A percentile compares a stretch with the other conserved stretches of the same genome.
Evolutionary conservation across 371 early-diverging fungal species (phyloP).

Genomic region (Mucor sp.): DNA sequence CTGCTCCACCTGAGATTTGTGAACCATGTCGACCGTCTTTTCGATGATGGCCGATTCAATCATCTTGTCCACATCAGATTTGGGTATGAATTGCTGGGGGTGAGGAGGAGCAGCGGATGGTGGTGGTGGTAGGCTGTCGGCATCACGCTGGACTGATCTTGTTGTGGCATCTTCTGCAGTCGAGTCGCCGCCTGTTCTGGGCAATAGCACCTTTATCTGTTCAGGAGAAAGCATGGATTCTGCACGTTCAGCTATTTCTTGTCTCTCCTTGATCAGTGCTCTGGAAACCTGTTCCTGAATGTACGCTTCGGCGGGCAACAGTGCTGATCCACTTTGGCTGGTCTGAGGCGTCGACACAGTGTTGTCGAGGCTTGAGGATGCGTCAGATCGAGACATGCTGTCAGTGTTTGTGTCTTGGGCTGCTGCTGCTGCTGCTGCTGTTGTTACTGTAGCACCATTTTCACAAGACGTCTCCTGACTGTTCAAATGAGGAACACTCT

Average conservation of each 20-base stretch:
- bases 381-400: not conserved
- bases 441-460: not conserved
- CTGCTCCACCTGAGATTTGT: conserved; percentile 3
- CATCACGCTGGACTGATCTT: not conserved
- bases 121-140: too few relatives aligned
- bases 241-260: conserved; percentile 15
- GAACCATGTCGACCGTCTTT: conserved; percentile 8
- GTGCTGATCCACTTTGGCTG: not conserved
- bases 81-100: conserved; percentile 6
- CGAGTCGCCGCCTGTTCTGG: not conserved
- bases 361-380: not conserved
- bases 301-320: not conserved
- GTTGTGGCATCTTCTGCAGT: not conserved
- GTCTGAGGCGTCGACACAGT: not conserved
- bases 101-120: not conserved
- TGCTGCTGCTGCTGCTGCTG: not conserved
- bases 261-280: conserved; percentile 13
- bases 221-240: conserved; percentile 18
- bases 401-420: not conserved
- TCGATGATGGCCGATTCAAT: conserved; percentile 10
- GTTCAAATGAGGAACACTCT: not conserved
- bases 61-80: conserved; percentile 13
- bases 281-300: conserved; percentile 10
- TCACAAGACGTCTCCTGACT: not conserved
- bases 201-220: conserved; percentile 13